Conservation (phyloP, 805 yeast species). For the Starmerella davenportii region DNA sequence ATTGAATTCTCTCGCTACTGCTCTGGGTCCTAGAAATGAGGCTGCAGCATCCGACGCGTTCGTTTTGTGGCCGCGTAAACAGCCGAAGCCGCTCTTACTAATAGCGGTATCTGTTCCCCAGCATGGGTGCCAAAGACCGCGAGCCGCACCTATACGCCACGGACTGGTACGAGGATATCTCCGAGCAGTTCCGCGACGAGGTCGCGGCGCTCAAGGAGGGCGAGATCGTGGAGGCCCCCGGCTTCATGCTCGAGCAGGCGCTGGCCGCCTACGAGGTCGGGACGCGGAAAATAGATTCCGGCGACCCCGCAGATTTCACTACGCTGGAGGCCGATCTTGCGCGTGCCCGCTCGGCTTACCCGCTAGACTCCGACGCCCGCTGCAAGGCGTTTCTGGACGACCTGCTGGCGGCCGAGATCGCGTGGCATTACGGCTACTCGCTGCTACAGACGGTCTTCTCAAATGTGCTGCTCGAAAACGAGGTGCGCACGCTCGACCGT, state of each 20-base stretch:
- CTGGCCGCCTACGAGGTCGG: constrained; percentile 67
- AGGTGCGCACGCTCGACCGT: constrained; percentile 25
- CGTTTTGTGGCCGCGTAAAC: too few species aligned
- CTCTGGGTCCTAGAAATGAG: too few species aligned
- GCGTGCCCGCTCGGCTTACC: constrained; percentile 22
- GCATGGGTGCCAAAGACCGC: background rate
- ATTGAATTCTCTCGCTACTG: too few species aligned
- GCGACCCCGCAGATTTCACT: constrained; percentile 32
- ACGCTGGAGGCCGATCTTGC: constrained; percentile 27
- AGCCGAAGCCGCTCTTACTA: too few species aligned
- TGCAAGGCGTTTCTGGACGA: constrained; percentile 37
- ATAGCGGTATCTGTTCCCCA: too few species aligned
- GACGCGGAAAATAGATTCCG: constrained; percentile 61
- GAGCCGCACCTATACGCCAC: constrained; percentile 18
- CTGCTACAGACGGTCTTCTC: constrained; percentile 62
- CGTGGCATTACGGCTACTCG: constrained; percentile 64
- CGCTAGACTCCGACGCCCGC: constrained; percentile 25
- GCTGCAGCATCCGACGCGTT: too few species aligned
- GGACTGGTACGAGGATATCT: constrained; percentile 20
- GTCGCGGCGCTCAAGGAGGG: constrained; percentile 28
- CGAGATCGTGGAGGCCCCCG: constrained; percentile 38
- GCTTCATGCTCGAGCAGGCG: constrained; percentile 59
- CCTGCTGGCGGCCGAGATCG: constrained; percentile 35
- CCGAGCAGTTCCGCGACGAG: constrained; percentile 13
- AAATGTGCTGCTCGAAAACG: constrained; percentile 49